Percentiles rank a stretch among this genome's conserved stretches.
Evolutionary conservation across 2,329 filamentous ascomycete species (phyloP).

Genomic region (Pseudogymnoascus sp.): DNA sequence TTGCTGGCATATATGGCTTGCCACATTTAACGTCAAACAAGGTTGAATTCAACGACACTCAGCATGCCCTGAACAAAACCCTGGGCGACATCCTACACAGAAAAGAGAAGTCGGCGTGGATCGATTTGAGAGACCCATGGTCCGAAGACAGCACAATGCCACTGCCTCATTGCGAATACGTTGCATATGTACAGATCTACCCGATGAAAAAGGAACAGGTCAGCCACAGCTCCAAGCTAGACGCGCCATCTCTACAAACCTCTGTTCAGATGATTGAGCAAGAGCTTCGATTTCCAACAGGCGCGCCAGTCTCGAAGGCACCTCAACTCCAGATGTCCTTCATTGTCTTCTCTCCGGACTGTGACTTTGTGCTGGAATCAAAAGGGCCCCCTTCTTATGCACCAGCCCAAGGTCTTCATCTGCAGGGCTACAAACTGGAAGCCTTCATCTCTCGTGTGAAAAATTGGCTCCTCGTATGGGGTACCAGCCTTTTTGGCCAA

Average conservation of each 20-base stretch:
- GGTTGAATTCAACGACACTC: constrained; percentile 47
- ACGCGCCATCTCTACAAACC: constrained; percentile 18
- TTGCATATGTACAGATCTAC: constrained; percentile 76
- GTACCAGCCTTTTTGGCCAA: constrained; percentile 51
- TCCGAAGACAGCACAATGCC: constrained; percentile 53
- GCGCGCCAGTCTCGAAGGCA: constrained; percentile 45
- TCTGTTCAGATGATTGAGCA: constrained; percentile 50
- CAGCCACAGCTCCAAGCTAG: neutral
- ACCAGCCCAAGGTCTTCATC: constrained; percentile 44
- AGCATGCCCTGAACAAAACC: constrained; percentile 64
- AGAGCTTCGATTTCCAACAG: constrained; percentile 54
- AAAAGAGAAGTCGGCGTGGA: constrained; percentile 49
- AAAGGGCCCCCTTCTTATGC: constrained; percentile 53
- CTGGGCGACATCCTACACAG: constrained; percentile 59
- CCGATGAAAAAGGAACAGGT: constrained; percentile 13
- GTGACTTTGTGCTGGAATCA: constrained; percentile 57
- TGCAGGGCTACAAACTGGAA: constrained; percentile 54
- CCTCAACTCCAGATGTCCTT: constrained; percentile 55
- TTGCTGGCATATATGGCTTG: constrained; percentile 81
- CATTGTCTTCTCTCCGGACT: constrained; percentile 61
- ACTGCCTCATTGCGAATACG: constrained; percentile 76
- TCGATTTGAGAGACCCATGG: constrained; percentile 63
- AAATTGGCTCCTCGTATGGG: constrained; percentile 50
- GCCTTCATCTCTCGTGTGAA: constrained; percentile 49
- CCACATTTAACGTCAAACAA: constrained; percentile 68